Base-by-base conservation (phyloP, 75 land plant genomes). In the Larix kaempferi region DNA sequence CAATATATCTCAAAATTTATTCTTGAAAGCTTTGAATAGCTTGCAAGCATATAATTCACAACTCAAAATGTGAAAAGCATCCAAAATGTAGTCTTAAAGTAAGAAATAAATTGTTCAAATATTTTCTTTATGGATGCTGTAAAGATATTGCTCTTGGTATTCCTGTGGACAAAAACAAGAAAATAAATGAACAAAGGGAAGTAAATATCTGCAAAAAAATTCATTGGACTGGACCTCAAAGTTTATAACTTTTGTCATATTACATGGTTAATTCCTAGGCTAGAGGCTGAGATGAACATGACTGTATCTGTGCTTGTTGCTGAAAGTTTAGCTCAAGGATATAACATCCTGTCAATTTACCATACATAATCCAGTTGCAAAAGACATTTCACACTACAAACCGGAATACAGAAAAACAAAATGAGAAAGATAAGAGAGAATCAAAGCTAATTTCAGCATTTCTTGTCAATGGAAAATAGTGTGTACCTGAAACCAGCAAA, bases 401-500 rank as follows among this genome's bases (percentile, higher is more conserved):
- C 39, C 8, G n/a, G 73, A 44, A 69, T 67, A 35, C 52, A 69
- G 35, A 69, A 54, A 41, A 69, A 49, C 2, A 49, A 49, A 49
- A 49, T 49, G 12, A 49, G 1, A 49, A 8, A 49, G 41, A 73
- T 73, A 52, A 54, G 49, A n/a, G 0, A 54, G 33, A 29, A 39
- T 19, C 27, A 0, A 41, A 66, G 21, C 35, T 63, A 44, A 73
- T 17, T n/a, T 15, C 19, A 27, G 6, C 61, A 22, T 58, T 58
- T 69, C 26, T 39, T 80, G 12, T 57, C 8, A 55, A 39, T 8
- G 60, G 44, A 73, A 16, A 52, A 29, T n/a, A 77, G 35, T 56
- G 2, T 25, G 29, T 66, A 94, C 99, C 99, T 96, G 92, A 97
- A 97, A 35, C 99, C 98, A 26, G 88, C 92, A 80, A 97, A 94